Base-by-base conservation (phyloP, 257 asterid genomes). In the Salvia hispanica region DNA sequence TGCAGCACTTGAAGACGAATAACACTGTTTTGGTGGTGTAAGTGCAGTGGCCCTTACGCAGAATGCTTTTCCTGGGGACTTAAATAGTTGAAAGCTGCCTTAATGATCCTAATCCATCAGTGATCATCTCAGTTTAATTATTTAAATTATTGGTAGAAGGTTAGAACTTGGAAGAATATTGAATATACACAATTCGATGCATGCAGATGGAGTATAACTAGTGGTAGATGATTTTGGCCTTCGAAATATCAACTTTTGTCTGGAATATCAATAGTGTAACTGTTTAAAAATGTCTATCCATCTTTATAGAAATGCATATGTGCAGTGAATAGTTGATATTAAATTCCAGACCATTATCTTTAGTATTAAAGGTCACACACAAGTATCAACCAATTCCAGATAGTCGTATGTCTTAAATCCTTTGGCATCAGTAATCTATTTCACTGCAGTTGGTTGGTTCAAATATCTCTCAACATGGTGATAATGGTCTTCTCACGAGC, bases 1-100 rank as follows among this genome's bases (percentile, higher is more conserved):
- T 76, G 96, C 82, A 34, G 89, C 89, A 4, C 88, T 84, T 69
- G 96, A 86, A 74, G 73, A 76, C 3, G 84, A 82, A 67, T 82
- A 80, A 80, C 66, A 25, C 37, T 46, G 61, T 14, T 40, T n/a
- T 44, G 18, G 28, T 42, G 18, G 62, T 6, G n/a, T 28, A 51
- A 14, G 7, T 7, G 25, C 0, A 46, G 44, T 5, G 8, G 34
- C 52, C 11, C 18, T 59, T 6, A 7, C 5, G 31, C 16, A 33
- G 15, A 57, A 72, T 62, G 21, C 54, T 56, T 70, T 61, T 48
- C 47, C 58, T 52, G 52, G 44, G 5, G 65, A 39, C 34, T 25
- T 12, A 21, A 13, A 65, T 28, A 37, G 50, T 31, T 45, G 43
- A 33, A 5, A 42, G 34, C 13, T 46, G 43, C 8, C 31, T 58